Evolutionary conservation across 805 yeast species (phyloP), one percentile per base, ranked within the genome.

Genomic region (Candida chilensis): DNA sequence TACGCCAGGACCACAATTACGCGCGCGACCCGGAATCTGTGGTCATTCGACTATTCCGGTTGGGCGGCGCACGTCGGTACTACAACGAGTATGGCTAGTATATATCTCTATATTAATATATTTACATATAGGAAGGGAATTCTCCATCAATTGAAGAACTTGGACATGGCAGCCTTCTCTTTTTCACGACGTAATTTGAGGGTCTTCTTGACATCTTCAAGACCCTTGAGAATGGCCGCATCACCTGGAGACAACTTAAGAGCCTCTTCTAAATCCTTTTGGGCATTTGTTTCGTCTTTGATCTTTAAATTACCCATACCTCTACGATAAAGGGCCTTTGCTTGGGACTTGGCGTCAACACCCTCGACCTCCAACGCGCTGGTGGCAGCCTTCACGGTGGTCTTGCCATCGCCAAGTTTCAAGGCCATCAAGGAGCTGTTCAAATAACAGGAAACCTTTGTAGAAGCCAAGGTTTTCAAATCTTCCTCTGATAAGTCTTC

Each of bases 251-350:
- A 71, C 24, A 70, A 53, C 33, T 63, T 55, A 16, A 73, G 54
- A 0, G 96, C 96, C 36, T 64, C 60, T 39, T 75, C 71, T 34
- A 87, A 67, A 37, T 78, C 80, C 9, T 51, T 55, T 30, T 79
- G 58, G 0, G 95, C 94, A 34, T 63, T 69, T 18, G 79, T 90
- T 32, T 75, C 78, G 46, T 83, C 78, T 46, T 79, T 79, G 15
- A 66, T 58, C 6, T 69, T 54, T 36, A 73, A 54, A 44, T 75
- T 68, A 2, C 92, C 95, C 47, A 70, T 60, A 21, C 94, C 96
- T 52, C 90, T 77, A 52, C 97, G 78, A 62, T 78, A 88, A 27
- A 73, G 59, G 0, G 96, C 96, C 61, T 88, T 88, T 12, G 94
- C 85, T 50, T 70, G 71, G 15, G 86, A 75, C 37, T 76, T 71